These are phyloP conservation scores for Roridomyces roridus DNA, from an alignment of 768 basidiomycete genomes.

Conservation along the genomic window DNA sequence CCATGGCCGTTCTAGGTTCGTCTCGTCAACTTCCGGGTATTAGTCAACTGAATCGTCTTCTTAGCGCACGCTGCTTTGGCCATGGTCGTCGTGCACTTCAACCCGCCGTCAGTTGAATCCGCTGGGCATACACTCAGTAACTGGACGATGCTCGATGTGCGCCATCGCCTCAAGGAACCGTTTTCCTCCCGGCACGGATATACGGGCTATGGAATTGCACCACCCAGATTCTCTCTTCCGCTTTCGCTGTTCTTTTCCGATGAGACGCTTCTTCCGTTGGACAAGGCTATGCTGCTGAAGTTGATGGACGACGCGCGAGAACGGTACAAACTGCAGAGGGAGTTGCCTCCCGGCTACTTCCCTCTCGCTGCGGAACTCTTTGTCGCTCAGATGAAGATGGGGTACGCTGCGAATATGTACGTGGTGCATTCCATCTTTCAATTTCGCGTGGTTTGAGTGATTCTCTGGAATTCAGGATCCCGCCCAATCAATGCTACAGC, in stretches of 20 bases:
- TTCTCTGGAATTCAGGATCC: constrained; percentile 13
- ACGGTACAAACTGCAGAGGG: constrained; percentile 21
- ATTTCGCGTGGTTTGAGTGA: too few species aligned
- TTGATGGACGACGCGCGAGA: constrained; percentile 9
- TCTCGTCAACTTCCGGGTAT: background rate
- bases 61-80: constrained; percentile 31
- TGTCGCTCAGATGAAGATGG: background rate
- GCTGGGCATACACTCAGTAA: constrained; percentile 16
- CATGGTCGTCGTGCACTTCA: constrained; percentile 24
- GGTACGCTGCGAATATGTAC: constrained; percentile 3
- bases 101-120: constrained; percentile 22
- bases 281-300: constrained; percentile 9
- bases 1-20: constrained; percentile 24
- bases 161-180: constrained; percentile 19
- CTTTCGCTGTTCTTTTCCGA: constrained; percentile 24
- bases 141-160: constrained; percentile 27
- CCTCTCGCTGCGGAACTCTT: constrained; percentile 24
- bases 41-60: background rate
- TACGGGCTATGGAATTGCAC: constrained; percentile 28
- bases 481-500: constrained; percentile 25
- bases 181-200: constrained; percentile 26
- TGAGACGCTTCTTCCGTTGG: background rate
- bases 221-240: constrained; percentile 20
- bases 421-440: background rate
- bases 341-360: constrained; percentile 16